Percentiles rank a stretch among this genome's conserved stretches.
phyloP scores from a whole-genome alignment of 176 grass and related monocot species.

The Pontederia paniculata region DNA sequence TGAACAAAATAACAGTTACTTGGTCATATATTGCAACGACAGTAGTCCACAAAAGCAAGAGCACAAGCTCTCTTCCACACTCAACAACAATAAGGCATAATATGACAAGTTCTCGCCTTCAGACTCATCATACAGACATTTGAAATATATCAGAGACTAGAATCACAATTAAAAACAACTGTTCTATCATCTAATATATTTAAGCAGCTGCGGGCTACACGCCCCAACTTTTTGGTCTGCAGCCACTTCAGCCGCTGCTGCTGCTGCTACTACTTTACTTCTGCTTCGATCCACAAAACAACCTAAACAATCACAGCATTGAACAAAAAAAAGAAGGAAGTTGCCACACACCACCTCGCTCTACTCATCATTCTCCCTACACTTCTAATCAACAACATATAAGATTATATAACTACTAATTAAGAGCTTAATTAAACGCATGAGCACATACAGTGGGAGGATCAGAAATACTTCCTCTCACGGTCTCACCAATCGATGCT shows the following conservation, averaged over 20 bases:
- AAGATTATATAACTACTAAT: no score
- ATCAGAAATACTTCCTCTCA: not conserved
- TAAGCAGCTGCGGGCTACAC: conserved; percentile 33
- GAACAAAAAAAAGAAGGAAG: not conserved
- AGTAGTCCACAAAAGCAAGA: no score
- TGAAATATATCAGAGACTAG: not conserved
- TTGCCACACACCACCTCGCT: no score
- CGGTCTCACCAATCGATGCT: not conserved
- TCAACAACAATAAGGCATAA: not conserved
- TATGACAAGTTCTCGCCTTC: not conserved
- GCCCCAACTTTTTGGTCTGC: conserved; percentile 23
- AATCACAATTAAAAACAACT: not conserved
- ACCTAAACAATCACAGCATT: not conserved
- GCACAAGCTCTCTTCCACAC: no score
- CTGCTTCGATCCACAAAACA: not conserved
- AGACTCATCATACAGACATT: no score
- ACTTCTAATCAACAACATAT: no score
- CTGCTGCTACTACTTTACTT: not conserved
- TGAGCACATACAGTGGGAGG: no score
- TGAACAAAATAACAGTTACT: no score
- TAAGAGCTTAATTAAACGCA: no score
- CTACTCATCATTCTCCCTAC: no score
- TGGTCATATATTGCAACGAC: no score
- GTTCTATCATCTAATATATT: not conserved
- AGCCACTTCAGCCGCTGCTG: conserved; percentile 36